Base-by-base conservation (phyloP, 495 filamentous ascomycete genomes). In the Hypoxylon rickii region DNA sequence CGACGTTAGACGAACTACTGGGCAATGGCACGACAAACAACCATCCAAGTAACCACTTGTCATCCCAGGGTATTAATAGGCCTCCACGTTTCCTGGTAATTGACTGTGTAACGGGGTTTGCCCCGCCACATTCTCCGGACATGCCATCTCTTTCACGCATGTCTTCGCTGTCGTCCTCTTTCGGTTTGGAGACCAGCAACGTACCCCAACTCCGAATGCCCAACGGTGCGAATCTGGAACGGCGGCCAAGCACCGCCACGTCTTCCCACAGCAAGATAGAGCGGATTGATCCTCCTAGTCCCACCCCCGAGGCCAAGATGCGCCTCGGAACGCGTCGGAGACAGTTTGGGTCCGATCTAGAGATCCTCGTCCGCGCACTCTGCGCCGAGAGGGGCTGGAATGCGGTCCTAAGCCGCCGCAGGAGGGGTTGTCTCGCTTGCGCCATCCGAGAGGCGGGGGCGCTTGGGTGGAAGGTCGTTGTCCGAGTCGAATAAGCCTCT, bases 391-490 rank as follows among this genome's bases (percentile, higher is more conserved):
- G 77, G 54, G 88, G 86, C 2, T 80, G 79, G 70, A 83, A 89
- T 66, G 87, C 86, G 12, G 57, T 91, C 41, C 81, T 91, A 52
- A 85, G 85, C 42, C 72, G 86, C 21, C 76, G 76, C 37, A 79
- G 83, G 41, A 75, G 83, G 57, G 83, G 80, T 0, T 90, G 88
- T 63, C 56, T 89, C 29, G 76, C 78, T 7, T 89, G 88, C 62
- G 85, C 85, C 58, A 79, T 91, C 20, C 75, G 88, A 18, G 87
- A 91, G 70, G 87, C 86, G 0, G 80, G 79, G 8, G 87, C 87
- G 5, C 58, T 89, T 39, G 82, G 82, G 5, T 83, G 86, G 71
- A 80, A 77, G 38, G 79, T 89, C 13, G 75, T 91, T 31, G 74
- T 91, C 29, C 75, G 86, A 46, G 76, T 88, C 8, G 77, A 82